phyloP scores from a whole-genome alignment of 2,329 filamentous ascomycete genomes.

The Scopulariopsis brevicaulis region DNA sequence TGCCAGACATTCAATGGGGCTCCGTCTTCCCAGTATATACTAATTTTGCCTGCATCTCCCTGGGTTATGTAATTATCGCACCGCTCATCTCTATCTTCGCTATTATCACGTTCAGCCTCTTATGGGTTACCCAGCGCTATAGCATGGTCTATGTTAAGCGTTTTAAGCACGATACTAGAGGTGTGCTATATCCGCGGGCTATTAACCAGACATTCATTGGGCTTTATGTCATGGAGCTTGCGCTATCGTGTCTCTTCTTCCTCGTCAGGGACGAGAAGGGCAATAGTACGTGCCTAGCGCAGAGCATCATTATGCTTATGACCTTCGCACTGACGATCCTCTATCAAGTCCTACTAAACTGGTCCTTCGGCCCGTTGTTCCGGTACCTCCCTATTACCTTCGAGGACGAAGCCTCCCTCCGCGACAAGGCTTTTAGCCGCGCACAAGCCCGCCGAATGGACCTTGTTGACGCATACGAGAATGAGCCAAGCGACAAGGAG shows the following conservation, averaged over 20 bases:
- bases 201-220: conserved; percentile 95
- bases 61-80: conserved; percentile 82
- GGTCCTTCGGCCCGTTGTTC: conserved; percentile 74
- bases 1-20: conserved; percentile 78
- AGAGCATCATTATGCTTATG: conserved; percentile 78
- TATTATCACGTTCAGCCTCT: conserved; percentile 77
- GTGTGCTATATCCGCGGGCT: conserved; percentile 79
- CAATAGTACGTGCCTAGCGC: conserved; percentile 51
- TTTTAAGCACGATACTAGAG: conserved; percentile 83
- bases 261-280: conserved; percentile 49
- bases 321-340: conserved; percentile 56
- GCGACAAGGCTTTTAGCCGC: conserved; percentile 78
- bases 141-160: conserved; percentile 92
- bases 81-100: conserved; percentile 90
- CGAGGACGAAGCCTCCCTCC: conserved; percentile 86
- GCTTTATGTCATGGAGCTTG: conserved; percentile 88
- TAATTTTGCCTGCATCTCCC: conserved; percentile 84
- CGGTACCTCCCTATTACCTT: conserved; percentile 88
- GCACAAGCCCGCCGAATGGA: conserved; percentile 63
- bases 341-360: conserved; percentile 74
- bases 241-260: conserved; percentile 82
- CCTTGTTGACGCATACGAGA: conserved; percentile 35
- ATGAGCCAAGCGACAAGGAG: conserved; percentile 8
- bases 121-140: conserved; percentile 93
- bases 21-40: conserved; percentile 94